These are phyloP conservation scores for Raddia guianensis DNA, from an alignment of 176 grass and related monocot species.

Conservation along the genomic window DNA sequence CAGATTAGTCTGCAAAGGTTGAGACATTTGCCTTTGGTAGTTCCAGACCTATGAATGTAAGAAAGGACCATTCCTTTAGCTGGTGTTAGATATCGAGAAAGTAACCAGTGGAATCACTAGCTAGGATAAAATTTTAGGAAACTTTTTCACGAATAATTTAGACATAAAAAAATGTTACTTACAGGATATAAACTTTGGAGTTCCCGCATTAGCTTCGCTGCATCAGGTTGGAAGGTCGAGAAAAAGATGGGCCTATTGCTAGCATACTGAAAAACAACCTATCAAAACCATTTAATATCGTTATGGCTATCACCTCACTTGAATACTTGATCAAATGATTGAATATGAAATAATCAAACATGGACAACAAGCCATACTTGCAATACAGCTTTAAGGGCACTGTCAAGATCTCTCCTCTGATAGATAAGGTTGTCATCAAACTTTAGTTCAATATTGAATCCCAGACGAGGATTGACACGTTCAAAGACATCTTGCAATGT, in stretches of 20 bases:
- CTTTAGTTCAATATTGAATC: conserved; percentile 95
- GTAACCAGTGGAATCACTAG: conserved; percentile 1
- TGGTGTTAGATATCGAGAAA: background rate
- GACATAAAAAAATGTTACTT: conserved; percentile 33
- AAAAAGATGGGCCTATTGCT: conserved; percentile 74
- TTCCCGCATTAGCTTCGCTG: conserved; percentile 52
- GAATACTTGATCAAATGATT: conserved; percentile 24
- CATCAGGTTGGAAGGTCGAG: conserved; percentile 92
- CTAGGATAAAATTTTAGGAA: background rate
- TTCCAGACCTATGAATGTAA: background rate
- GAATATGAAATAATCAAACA: conserved; percentile 2
- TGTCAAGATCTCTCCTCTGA: conserved; percentile 50
- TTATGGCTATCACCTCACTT: conserved; percentile 3
- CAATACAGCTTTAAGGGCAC: conserved; percentile 57
- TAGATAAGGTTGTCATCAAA: conserved; percentile 75
- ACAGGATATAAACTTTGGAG: conserved; percentile 82
- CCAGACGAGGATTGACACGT: conserved; percentile 59
- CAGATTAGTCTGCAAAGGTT: background rate
- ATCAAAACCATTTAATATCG: conserved; percentile 11
- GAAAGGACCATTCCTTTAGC: background rate
- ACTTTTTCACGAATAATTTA: background rate
- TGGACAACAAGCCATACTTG: conserved; percentile 42
- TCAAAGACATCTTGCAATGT: conserved; percentile 82
- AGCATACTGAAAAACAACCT: conserved; percentile 70
- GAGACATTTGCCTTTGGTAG: background rate